Conservation (phyloP, 768 basidiomycete genomes). For the Xerocomus potaroensis region DNA sequence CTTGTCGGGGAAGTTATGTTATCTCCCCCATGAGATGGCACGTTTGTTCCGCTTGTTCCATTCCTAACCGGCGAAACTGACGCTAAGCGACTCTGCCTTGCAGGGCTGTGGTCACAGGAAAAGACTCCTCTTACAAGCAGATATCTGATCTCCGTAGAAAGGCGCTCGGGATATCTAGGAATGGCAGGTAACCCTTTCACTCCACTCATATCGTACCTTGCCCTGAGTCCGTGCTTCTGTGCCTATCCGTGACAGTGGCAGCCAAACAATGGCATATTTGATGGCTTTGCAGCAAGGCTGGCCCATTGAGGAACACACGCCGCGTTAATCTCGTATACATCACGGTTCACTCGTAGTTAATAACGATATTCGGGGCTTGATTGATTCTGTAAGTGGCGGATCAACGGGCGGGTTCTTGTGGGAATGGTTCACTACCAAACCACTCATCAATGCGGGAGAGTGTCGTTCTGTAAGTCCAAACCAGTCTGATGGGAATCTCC, state of each 20-base stretch:
- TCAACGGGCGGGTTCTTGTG: slow-evolving; percentile 91
- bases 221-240: not conserved
- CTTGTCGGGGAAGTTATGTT: slow-evolving; percentile 91
- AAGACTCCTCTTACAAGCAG: slow-evolving; percentile 59
- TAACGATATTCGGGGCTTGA: slow-evolving; percentile 74
- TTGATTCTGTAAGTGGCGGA: slow-evolving; percentile 84
- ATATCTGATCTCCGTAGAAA: slow-evolving; percentile 77
- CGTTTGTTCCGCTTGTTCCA: slow-evolving; percentile 9
- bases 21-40: slow-evolving; percentile 85
- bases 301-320: slow-evolving; percentile 47
- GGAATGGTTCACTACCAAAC: slow-evolving; percentile 90
- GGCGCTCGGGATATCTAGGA: slow-evolving; percentile 83
- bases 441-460: slow-evolving; percentile 74
- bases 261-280: slow-evolving; percentile 93
- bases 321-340: not conserved
- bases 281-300: slow-evolving; percentile 89
- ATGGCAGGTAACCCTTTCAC: slow-evolving; percentile 57
- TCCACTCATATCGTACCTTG: not conserved
- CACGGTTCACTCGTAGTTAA: slow-evolving; percentile 47
- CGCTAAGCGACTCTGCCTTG: not conserved
- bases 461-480: slow-evolving; percentile 69
- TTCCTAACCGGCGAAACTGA: too few relatives aligned
- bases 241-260: slow-evolving; percentile 48
- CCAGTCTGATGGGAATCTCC: not conserved
- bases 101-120: slow-evolving; percentile 91